phyloP scores from a whole-genome alignment of 768 basidiomycete genomes.

The Mycena epipterygia region DNA sequence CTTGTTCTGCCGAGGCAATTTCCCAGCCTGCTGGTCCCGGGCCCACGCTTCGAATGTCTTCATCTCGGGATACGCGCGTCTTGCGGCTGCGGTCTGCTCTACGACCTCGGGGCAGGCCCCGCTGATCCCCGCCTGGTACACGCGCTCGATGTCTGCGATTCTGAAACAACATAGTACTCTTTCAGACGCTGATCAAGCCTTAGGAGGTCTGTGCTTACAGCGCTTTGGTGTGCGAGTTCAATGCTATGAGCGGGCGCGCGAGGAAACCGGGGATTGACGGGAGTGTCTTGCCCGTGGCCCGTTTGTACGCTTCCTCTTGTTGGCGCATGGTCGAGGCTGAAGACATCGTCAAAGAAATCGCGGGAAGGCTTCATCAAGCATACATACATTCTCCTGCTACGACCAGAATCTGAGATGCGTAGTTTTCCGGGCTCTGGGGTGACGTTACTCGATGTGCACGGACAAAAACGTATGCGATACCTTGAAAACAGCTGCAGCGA shows the following conservation, averaged over 20 bases:
- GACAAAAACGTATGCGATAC: neutral
- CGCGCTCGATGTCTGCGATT: slow-evolving; percentile 43
- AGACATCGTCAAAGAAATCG: too few species aligned
- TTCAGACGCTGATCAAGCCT: too few species aligned
- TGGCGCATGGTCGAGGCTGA: too few species aligned
- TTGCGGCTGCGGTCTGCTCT: slow-evolving; percentile 39
- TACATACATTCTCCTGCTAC: slow-evolving; percentile 45
- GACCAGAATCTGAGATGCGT: slow-evolving; percentile 40
- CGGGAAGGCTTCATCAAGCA: too few species aligned
- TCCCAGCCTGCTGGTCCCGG: slow-evolving; percentile 11
- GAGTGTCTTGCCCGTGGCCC: slow-evolving; percentile 34
- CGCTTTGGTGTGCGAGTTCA: slow-evolving; percentile 47
- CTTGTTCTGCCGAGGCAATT: neutral
- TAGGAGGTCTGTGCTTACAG: too few species aligned
- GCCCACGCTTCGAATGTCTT: slow-evolving; percentile 48
- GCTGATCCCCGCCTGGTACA: slow-evolving; percentile 37
- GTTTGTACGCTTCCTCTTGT: too few species aligned
- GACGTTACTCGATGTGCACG: neutral
- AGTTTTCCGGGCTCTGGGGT: slow-evolving; percentile 44
- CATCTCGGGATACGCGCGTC: slow-evolving; percentile 43
- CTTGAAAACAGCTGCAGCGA: slow-evolving; percentile 15
- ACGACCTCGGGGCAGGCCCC: slow-evolving; percentile 40
- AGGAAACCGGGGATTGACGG: slow-evolving; percentile 46
- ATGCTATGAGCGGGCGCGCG: slow-evolving; percentile 41
- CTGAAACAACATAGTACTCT: too few species aligned